Evolutionary conservation across 192 early-diverging fungal genomes (phyloP), one percentile per base, ranked within the genome.

Genomic region (Entomortierella beljakovae): DNA sequence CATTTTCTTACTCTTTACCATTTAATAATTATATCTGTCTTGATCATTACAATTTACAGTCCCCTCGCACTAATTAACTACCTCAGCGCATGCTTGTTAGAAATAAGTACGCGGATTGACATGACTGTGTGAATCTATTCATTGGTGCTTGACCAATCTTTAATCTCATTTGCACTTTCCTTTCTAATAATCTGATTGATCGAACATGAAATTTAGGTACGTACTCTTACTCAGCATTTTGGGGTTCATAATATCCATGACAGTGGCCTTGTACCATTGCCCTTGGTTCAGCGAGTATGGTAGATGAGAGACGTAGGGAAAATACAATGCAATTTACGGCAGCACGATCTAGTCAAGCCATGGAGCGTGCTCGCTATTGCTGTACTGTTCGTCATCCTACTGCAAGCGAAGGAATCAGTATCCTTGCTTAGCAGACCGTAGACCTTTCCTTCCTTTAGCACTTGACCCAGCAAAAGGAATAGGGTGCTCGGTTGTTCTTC

Each of bases 321-420:
- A 61, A 48, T 61, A 2, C 60, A 61, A 43, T 48, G 60, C 43
- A 48, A 61, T 61, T 46, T 61, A 61, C 42, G 60, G 60, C 60
- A 48, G 60, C 60, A 61, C 26, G 60, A 28, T 43, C 60, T 46
- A 55, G 53, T 26, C 53, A 55, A 55, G 53, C 53, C 53, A 48
- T 61, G 60, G 43, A 48, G 20, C 60, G 42, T 48, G 60, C 60
- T 61, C 48, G 60, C 60, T 61, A 61, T 61, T 61, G 57, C 60
- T 48, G 60, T 33, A 20, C 25, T 61, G 60, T 22, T 48, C 60
- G 60, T 61, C 60, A 61, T 48, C 60, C 60, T 48, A 61, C 60
- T 61, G 60, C 60, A 15, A 58, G 33, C 10, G 57, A 58, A 29
- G 42, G 60, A 48, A 28, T 48, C 60, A 22, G 28, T 61, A 10